Evolutionary conservation across 2,329 filamentous ascomycete genomes (phyloP), one percentile per base, ranked within the genome.

Genomic region (Didymella pinodella): DNA sequence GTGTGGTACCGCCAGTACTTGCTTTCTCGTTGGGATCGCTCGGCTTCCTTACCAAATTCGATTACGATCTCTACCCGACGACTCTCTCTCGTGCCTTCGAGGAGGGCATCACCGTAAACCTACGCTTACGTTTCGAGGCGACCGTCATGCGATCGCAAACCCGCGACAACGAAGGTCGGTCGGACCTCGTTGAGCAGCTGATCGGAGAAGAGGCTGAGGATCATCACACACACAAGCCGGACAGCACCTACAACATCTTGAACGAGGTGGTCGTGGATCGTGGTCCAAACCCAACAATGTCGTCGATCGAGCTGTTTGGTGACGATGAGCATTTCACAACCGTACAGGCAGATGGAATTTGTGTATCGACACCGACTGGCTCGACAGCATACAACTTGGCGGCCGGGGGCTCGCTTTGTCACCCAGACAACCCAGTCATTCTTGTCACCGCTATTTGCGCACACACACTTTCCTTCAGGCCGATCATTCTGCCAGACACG

Each of bases 221-320:
- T 68, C 88, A 90, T 67, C 87, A 89, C 66, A 98, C 94, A 0
- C 95, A 98, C 79, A 85, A 82, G 41, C 93, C 93, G 0, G 92
- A 95, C 68, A 87, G 88, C 38, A 93, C 91, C 1, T 92, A 89
- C 75, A 92, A 97, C 77, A 96, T 98, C 57, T 80, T 99, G 62
- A 99, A 99, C 70, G 95, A 99, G 75, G 88, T 98, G n/a, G 94
- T 99, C 8, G 87, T 98, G 29, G 95, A 99, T 72, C 86, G 95
- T 18, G 95, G 95, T 0, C 95, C 95, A 7, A 97, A 96, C 77
- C 88, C 94, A 45, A 97, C 93, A 53, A 94, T 99, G 91, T 95
- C 92, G 11, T 89, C 88, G 51, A 93, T 91, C 20, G 94, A 98
- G 74, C 85, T 98, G 26, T 97, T 97, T 74, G 93, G 93, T 20